Conservation (phyloP, 805 yeast genomes). For the Jamesozyma spencerorum region DNA sequence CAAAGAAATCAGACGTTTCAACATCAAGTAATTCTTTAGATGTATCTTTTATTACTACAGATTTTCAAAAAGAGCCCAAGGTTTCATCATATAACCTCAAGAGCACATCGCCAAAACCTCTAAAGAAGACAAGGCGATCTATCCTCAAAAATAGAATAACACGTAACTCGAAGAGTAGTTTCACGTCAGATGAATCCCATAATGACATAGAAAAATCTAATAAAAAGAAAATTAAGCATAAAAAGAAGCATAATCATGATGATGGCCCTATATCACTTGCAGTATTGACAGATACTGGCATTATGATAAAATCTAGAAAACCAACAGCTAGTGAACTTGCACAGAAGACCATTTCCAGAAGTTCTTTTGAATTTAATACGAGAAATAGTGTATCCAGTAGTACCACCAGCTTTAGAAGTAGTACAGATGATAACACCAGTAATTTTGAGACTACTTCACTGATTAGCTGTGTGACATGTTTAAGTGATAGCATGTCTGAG, state of each 20-base stretch:
- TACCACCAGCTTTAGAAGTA: conserved; percentile 10
- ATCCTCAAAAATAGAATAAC: too few species aligned
- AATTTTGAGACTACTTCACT: conserved; percentile 27
- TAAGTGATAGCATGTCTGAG: conserved; percentile 16
- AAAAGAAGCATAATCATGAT: not conserved
- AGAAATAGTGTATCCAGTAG: conserved; percentile 10
- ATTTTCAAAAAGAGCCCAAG: too few species aligned
- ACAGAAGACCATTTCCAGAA: not conserved
- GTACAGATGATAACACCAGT: conserved; percentile 3
- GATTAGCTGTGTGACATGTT: conserved; percentile 31
- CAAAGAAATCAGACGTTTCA: too few species aligned
- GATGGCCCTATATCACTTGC: conserved; percentile 20
- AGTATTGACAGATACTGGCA: conserved; percentile 29
- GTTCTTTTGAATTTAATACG: not conserved
- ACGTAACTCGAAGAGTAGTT: too few species aligned
- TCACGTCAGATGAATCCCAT: too few species aligned
- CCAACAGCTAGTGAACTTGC: conserved; percentile 6
- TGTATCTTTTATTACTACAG: too few species aligned
- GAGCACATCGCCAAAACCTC: too few species aligned
- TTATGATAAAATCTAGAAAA: conserved; percentile 24
- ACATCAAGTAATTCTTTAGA: too few species aligned
- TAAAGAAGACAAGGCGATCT: not conserved
- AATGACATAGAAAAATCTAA: not conserved
- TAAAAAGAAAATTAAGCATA: not conserved
- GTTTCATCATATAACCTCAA: too few species aligned